Evolutionary conservation across 2,329 filamentous ascomycete genomes (phyloP).

Genomic region (Blastomyces parvus): DNA sequence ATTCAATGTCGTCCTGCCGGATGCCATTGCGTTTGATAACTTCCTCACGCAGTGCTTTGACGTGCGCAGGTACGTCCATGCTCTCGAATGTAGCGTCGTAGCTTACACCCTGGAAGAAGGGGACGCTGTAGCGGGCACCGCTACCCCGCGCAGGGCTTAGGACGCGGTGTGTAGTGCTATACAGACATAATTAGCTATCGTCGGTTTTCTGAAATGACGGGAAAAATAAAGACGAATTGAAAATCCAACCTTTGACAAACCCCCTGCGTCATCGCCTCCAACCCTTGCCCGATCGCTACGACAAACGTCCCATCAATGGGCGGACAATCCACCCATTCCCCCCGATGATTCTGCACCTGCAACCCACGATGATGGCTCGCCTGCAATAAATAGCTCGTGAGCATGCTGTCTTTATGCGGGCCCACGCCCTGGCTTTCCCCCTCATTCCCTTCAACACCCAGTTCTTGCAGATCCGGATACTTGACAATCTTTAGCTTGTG

Average conservation of each 20-base stretch:
- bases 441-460: slow-evolving; percentile 36
- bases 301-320: slow-evolving; percentile 69
- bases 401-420: slow-evolving; percentile 78
- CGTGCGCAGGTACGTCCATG: slow-evolving; percentile 57
- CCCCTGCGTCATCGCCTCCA: slow-evolving; percentile 75
- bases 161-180: slow-evolving; percentile 68
- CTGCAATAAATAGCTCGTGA: slow-evolving; percentile 72
- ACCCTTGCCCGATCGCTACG: slow-evolving; percentile 76
- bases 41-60: slow-evolving; percentile 52
- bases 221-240: neutral
- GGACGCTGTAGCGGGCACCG: slow-evolving; percentile 67
- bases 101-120: slow-evolving; percentile 81
- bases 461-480: slow-evolving; percentile 63
- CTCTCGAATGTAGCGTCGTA: slow-evolving; percentile 72
- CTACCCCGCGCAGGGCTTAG: slow-evolving; percentile 60
- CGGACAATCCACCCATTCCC: slow-evolving; percentile 73
- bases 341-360: slow-evolving; percentile 71
- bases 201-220: neutral
- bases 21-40: slow-evolving; percentile 49
- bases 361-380: slow-evolving; percentile 65
- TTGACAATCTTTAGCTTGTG: slow-evolving; percentile 87
- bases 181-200: neutral
- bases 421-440: slow-evolving; percentile 52
- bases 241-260: slow-evolving; percentile 54
- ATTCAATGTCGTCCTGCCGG: slow-evolving; percentile 67